phyloP scores from a whole-genome alignment of 225 moss, liverwort and hornwort genomes.

The Marchantia paleacea region DNA sequence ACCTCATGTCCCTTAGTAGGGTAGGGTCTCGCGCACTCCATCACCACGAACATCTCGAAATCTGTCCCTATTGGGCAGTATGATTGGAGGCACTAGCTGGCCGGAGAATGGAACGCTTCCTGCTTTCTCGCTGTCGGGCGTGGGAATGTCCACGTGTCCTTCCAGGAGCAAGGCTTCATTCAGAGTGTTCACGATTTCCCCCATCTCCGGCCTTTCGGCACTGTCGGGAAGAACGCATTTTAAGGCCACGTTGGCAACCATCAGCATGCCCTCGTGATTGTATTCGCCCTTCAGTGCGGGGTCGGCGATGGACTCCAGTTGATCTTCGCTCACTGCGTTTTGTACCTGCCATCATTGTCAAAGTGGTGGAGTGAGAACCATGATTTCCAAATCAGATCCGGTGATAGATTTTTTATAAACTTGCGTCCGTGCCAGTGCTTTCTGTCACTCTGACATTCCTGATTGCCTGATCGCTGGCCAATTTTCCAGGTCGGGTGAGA shows the following conservation, averaged over 20 bases:
- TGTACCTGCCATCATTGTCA: neutral
- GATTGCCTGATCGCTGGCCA: too few relatives aligned
- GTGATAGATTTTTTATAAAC: neutral
- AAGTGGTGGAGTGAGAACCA: neutral
- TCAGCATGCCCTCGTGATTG: slow-evolving; percentile 19
- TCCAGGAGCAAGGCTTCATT: neutral
- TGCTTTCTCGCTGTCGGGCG: too few relatives aligned
- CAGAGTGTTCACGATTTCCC: slow-evolving; percentile 17
- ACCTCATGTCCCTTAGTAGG: too few relatives aligned
- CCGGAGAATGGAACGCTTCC: too few relatives aligned
- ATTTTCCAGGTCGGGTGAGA: neutral
- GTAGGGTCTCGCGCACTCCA: too few relatives aligned
- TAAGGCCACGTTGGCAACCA: slow-evolving; percentile 14
- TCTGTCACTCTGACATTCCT: too few relatives aligned
- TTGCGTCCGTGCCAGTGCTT: too few relatives aligned
- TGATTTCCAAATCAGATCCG: neutral
- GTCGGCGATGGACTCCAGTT: slow-evolving; percentile 4
- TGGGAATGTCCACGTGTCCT: too few relatives aligned
- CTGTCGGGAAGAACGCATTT: neutral
- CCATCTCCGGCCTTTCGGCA: slow-evolving; percentile 21
- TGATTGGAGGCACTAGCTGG: too few relatives aligned
- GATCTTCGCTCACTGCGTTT: neutral
- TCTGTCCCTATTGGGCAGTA: too few relatives aligned
- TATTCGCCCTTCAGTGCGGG: slow-evolving; percentile 16
- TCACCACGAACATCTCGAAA: too few relatives aligned